Evolutionary conservation across 2,329 filamentous ascomycete species (phyloP).

Genomic region (Fusarium palustre): DNA sequence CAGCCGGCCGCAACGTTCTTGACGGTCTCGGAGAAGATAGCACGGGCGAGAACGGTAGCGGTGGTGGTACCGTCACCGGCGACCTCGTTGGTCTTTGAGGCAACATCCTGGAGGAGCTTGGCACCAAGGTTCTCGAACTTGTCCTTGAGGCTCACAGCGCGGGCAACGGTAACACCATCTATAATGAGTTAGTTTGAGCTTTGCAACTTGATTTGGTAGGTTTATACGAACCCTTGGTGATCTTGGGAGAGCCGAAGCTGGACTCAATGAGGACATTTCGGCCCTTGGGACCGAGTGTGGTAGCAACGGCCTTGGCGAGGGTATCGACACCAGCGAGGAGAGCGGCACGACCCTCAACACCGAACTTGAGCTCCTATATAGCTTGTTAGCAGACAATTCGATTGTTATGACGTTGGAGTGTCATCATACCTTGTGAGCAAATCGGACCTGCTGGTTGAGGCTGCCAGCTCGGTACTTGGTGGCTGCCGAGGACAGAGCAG

Average conservation of each 20-base stretch:
- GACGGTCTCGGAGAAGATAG: slow-evolving; percentile 99
- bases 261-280: slow-evolving; percentile 99
- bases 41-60: slow-evolving; percentile 93
- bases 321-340: slow-evolving; percentile 96
- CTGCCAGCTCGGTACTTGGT: slow-evolving; percentile 73
- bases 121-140: slow-evolving; percentile 99
- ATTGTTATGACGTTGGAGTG: slow-evolving; percentile 17
- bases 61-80: slow-evolving; percentile 99
- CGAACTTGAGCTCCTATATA: slow-evolving; percentile 93
- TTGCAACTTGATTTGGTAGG: background rate
- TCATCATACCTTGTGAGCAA: slow-evolving; percentile 88
- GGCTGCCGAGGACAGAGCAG: slow-evolving; percentile 78
- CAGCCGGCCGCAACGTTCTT: slow-evolving; percentile 99
- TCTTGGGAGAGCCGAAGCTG: slow-evolving; percentile 98
- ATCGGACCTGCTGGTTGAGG: slow-evolving; percentile 89
- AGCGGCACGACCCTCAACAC: slow-evolving; percentile 90
- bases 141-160: slow-evolving; percentile 92
- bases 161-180: slow-evolving; percentile 92
- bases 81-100: slow-evolving; percentile 98
- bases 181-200: slow-evolving; percentile 33
- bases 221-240: slow-evolving; percentile 86
- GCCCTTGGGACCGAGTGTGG: slow-evolving; percentile 96
- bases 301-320: slow-evolving; percentile 93
- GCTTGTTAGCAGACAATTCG: slow-evolving; percentile 46
- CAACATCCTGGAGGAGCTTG: slow-evolving; percentile 95